Evolutionary conservation across 139 green algal genomes (phyloP), one percentile per base, ranked within the genome.

Genomic region (Volvox africanus): DNA sequence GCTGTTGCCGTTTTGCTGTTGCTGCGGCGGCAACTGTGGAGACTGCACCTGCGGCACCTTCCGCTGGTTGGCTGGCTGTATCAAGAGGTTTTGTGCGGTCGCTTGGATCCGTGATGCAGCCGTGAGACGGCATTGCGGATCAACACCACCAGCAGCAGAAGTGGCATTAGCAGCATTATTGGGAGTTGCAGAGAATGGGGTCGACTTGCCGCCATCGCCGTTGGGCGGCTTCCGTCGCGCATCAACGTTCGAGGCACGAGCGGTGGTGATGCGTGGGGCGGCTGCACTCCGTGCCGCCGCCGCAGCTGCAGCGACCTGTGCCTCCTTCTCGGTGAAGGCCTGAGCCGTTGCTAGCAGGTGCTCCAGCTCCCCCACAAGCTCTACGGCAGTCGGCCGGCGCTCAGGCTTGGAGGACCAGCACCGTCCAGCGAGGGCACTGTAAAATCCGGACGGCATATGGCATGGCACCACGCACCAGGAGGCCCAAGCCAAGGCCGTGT

Each of bases 361-460:
- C 24, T 80, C 19, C 67, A 88, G 36, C 35, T 80, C 24, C 1
- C 33, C 12, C 35, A 88, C 83, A 14, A 88, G 83, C 22, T 88
- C 67, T 2, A 33, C 18, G 83, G 83, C 83, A 28, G 62, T 80
- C 24, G 83, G 83, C 24, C 83, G 83, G 24, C 83, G 83, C 67
- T 80, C 26, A 26, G 83, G 62, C 32, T 37, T 67, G 35, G 22
- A 11, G 35, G 83, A 33, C 67, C 67, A 88, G 83, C 83, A 88
- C 35, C 83, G 83, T 2, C 13, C 35, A 36, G 83, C 83, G 24
- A 88, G 83, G 11, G 67, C 17, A 28, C 83, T 88, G 83, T 19
- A 44, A 55, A 5, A 55, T 55, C 44, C 44, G 44, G 44, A 14
- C 44, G 44, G 44, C 44, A 55, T 55, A 9, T 55, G 44, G 44